Base-by-base conservation (phyloP, 2,329 filamentous ascomycete species). In the Helotiales sp. region DNA sequence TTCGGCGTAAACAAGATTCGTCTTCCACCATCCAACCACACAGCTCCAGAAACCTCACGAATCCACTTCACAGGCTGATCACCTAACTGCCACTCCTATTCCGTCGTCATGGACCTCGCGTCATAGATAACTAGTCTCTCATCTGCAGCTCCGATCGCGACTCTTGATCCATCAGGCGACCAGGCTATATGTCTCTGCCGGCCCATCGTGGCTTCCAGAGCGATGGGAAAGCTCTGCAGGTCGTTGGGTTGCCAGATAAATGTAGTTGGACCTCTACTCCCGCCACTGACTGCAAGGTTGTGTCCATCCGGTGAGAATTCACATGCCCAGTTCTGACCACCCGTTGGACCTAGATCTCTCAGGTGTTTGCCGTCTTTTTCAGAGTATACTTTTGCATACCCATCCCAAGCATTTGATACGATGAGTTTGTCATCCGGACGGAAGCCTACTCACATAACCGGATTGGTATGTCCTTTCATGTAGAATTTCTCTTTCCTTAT, bases 311-410 rank as follows among this genome's bases (percentile, higher is more conserved):
- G 24, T 2, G 45, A 45, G 28, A 61, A 61, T 1, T 30, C 58
- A 26, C 58, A 61, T 13, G 58, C 43, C 40, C 58, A 61, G 24
- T 61, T 61, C 28, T 61, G 58, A 30, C 40, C 58, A 32, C 58
- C 40, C 22, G 58, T 61, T 3, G 58, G 58, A 8, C 58, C 58
- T 22, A 49, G 32, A 13, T 34, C 26, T 13, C 43, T 50, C 4
- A 61, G 2, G 10, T 49, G 26, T 6, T 49, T 61, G 20, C 58
- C 58, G 6, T 61, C 58, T 34, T 34, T 34, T 2, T 4, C 24
- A 10, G 58, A 47, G 6, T 50, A 61, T 2, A 61, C 26, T 7
- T 61, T 61, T 8, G 30, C 6, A 7, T 49, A 61, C 2, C 58
- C 43, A 24, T 61, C 58, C 58, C 58, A 49, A 5, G 58, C 58